These are phyloP conservation scores for Termitomyces sp. DNA, from an alignment of 768 basidiomycete species.

Conservation along the genomic window DNA sequence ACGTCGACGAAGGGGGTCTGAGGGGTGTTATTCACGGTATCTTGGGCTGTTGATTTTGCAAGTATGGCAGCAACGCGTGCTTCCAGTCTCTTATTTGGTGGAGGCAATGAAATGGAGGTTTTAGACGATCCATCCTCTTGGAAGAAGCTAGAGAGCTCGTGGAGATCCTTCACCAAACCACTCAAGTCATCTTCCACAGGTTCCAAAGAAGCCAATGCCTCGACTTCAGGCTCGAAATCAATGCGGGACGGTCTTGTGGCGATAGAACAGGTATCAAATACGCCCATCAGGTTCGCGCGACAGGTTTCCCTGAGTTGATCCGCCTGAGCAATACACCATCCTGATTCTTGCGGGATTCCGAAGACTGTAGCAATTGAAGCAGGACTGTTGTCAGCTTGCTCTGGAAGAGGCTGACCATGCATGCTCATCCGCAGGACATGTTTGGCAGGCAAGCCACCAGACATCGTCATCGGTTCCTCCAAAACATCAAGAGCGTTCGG, in stretches of 20 bases:
- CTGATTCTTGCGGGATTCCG: constrained; percentile 74
- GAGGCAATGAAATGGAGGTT: constrained; percentile 24
- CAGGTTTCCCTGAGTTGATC: constrained; percentile 57
- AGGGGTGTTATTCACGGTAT: constrained; percentile 49
- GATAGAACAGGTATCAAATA: constrained; percentile 79
- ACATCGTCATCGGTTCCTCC: constrained; percentile 82
- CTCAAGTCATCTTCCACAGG: constrained; percentile 62
- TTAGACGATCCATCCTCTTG: constrained; percentile 38
- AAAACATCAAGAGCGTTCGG: constrained; percentile 87
- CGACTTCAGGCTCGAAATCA: constrained; percentile 63
- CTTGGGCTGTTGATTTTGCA: constrained; percentile 64
- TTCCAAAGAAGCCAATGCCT: constrained; percentile 34
- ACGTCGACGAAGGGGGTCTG: constrained; percentile 79
- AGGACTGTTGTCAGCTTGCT: constrained; percentile 28
- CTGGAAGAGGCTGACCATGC: constrained; percentile 43
- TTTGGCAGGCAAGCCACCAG: constrained; percentile 69
- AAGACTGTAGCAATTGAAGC: constrained; percentile 68
- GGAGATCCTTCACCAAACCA: constrained; percentile 71
- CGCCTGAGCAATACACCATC: constrained; percentile 79
- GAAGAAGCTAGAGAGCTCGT: constrained; percentile 72
- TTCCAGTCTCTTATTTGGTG: constrained; percentile 60
- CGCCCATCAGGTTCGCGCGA: constrained; percentile 73
- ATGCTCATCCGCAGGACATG: constrained; percentile 93
- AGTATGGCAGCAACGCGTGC: constrained; percentile 79
- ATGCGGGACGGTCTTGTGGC: constrained; percentile 65